phyloP scores from a whole-genome alignment of 257 asterid species.

The Solanum peruvianum region DNA sequence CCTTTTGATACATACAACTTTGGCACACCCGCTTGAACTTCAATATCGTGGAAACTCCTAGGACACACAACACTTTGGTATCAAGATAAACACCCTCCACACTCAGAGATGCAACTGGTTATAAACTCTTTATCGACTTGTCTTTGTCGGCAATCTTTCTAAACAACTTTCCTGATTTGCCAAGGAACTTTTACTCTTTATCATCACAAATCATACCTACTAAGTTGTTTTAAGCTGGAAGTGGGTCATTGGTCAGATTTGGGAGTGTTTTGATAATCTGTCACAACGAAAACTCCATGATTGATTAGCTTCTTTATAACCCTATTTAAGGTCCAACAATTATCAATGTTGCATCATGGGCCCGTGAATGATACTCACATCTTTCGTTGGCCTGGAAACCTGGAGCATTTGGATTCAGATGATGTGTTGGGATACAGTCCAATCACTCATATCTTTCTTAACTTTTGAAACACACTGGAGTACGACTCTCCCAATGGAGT shows the following conservation, averaged over 20 bases:
- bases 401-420: not conserved
- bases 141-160: not conserved
- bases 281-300: not conserved
- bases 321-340: not conserved
- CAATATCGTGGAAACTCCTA: not conserved
- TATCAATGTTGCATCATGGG: not conserved
- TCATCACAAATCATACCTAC: not conserved
- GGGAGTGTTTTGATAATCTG: not conserved
- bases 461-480: not conserved
- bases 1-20: not conserved
- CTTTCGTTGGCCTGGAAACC: not conserved
- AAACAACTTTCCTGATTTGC: not conserved
- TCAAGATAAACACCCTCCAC: not conserved
- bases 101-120: not conserved
- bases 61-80: not conserved
- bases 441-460: not conserved
- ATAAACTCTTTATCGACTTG: not conserved
- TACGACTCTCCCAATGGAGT: not conserved
- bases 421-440: not conserved
- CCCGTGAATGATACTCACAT: not conserved
- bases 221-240: not conserved
- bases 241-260: not conserved
- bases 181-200: not conserved
- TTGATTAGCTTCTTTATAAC: not conserved
- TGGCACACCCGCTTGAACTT: rapidly evolving